These are phyloP conservation scores for Rosa chinensis DNA, from an alignment of 306 rosid species.

Conservation along the genomic window DNA sequence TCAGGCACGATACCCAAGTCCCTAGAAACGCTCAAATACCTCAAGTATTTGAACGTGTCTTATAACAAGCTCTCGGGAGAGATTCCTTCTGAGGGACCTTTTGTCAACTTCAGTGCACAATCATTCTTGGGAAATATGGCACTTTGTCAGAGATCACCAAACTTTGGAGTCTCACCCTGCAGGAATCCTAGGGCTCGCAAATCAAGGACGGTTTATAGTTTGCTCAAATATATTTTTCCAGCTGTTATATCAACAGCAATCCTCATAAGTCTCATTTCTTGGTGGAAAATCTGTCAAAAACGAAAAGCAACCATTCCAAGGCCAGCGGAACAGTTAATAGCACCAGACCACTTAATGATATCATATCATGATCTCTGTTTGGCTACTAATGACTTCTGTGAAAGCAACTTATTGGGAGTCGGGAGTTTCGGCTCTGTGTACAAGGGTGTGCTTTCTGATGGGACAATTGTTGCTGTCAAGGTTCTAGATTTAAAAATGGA, in stretches of 20 bases:
- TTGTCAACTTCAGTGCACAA: background rate
- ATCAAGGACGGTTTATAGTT: background rate
- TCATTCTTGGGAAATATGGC: background rate
- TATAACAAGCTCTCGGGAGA: background rate
- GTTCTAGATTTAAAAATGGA: background rate
- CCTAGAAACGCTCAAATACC: background rate
- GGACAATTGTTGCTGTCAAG: background rate
- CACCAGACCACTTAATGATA: too few species aligned
- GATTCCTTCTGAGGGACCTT: background rate
- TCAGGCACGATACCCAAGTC: background rate
- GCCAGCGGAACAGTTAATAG: background rate
- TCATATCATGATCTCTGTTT: background rate
- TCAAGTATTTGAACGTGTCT: background rate
- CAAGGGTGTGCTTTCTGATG: background rate
- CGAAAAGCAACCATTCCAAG: slow-evolving; percentile 6
- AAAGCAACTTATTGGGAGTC: background rate
- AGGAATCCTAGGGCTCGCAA: background rate
- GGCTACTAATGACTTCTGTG: background rate
- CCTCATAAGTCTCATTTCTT: background rate
- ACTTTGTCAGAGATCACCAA: background rate
- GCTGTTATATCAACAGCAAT: background rate
- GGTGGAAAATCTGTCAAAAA: background rate
- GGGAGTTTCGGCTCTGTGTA: background rate
- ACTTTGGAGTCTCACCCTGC: background rate
- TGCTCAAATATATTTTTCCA: background rate